Base-by-base conservation (phyloP, 306 rosid genomes). In the Fragaria nilgerrensis region DNA sequence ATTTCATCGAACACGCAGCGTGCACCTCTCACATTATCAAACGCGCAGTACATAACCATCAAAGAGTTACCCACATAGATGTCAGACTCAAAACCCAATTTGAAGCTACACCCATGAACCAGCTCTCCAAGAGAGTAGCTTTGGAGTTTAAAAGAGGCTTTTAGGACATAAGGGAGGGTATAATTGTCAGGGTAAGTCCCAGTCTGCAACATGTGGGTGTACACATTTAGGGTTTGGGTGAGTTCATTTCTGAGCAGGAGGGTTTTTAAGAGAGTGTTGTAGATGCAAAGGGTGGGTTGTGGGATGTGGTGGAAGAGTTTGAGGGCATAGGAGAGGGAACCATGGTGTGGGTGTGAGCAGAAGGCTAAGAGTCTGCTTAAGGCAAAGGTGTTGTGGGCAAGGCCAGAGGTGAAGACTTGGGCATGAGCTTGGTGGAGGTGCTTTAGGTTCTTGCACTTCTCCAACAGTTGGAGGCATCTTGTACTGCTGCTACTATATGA, bases 351-450 rank as follows among this genome's bases (percentile, higher is more conserved):
- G 75, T 87, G 45, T 58, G 96, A 85, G 80, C 88, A 87, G 66
- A 91, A 87, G 66, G 87, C 87, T 19, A 93, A 55, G 69, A 93
- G 9, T 32, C 93, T 82, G 85, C 97, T 93, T 0, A 89, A 75
- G 55, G 94, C 93, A 75, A 86, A 90, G 82, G 68, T 72, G 52
- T 78, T 89, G 47, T 29, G 72, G 58, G 73, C 78, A 41, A 87
- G 93, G 7, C 93, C 93, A 66, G 76, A 67, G 22, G 87, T 89
- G 82, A 89, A 49, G 5, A 86, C 73, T 80, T 82, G 90, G 5
- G 91, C 91, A 79, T 93, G 94, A 22, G 89, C 93, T 83, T 88
- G 96, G 68, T 81, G 86, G 36, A 93, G 79, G 20, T 91, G 92
- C n/a, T 80, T 81, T 89, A 87, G 76, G 84, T 76, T 88, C 81